Conservation (phyloP, 768 basidiomycete genomes). For the Butyriboletus loyo region DNA sequence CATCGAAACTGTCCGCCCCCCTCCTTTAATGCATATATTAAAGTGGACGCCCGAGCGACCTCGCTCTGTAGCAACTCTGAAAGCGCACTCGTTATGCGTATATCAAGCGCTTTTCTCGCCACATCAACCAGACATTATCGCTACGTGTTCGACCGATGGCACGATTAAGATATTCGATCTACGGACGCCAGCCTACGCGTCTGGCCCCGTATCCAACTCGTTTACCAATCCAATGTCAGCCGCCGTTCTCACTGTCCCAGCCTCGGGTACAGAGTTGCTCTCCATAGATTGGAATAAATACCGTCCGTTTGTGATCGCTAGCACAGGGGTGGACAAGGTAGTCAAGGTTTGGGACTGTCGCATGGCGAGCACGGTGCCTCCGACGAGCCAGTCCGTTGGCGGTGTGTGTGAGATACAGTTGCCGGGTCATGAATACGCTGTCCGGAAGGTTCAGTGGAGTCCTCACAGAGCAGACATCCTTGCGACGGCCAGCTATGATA, state of each 20-base stretch:
- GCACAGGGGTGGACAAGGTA: constrained; percentile 73
- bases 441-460: constrained; percentile 87
- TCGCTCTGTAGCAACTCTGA: constrained; percentile 75
- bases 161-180: constrained; percentile 81
- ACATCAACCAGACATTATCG: constrained; percentile 77
- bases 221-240: constrained; percentile 69
- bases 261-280: constrained; percentile 74
- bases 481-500: constrained; percentile 82
- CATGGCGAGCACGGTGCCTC: constrained; percentile 62
- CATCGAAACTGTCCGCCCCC: neutral
- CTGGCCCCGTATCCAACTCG: constrained; percentile 47
- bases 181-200: constrained; percentile 57
- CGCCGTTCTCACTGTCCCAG: constrained; percentile 73
- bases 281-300: constrained; percentile 94
- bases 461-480: constrained; percentile 71
- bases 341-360: constrained; percentile 85
- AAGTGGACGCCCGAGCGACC: constrained; percentile 88
- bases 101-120: constrained; percentile 93
- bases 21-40: neutral
- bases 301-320: constrained; percentile 71
- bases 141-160: constrained; percentile 86
- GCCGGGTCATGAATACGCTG: constrained; percentile 86
- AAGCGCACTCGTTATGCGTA: constrained; percentile 81
- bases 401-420: constrained; percentile 69
- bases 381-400: constrained; percentile 53